Evolutionary conservation across 768 basidiomycete genomes (phyloP).

Genomic region (Pleurotus tuber-regium): DNA sequence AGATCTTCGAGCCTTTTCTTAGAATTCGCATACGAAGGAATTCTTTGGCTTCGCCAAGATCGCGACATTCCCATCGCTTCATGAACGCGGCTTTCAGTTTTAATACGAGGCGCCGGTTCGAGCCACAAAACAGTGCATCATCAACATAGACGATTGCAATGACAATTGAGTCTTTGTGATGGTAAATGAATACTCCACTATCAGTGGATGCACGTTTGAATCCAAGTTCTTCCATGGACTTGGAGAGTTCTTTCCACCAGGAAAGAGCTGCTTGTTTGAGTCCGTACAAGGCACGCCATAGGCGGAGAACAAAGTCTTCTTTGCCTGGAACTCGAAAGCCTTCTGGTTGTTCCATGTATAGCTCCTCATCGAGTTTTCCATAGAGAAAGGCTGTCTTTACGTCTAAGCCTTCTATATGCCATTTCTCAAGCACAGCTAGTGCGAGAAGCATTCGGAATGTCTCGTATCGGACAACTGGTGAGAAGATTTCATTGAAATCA

Average conservation of each 20-base stretch:
- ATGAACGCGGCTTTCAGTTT: conserved; percentile 17
- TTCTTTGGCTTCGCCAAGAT: conserved; percentile 5
- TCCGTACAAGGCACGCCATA: conserved; percentile 3
- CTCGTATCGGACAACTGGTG: conserved; percentile 29
- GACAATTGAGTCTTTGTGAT: neutral
- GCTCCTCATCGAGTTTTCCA: conserved; percentile 16
- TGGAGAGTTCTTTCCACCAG: conserved; percentile 3
- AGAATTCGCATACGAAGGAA: conserved; percentile 11
- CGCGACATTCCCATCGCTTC: conserved; percentile 21
- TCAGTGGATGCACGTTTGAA: neutral
- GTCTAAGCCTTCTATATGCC: conserved; percentile 38
- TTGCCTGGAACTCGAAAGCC: neutral
- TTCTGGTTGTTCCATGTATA: neutral
- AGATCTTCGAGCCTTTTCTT: neutral
- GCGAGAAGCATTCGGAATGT: conserved; percentile 29
- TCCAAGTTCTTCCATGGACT: conserved; percentile 8
- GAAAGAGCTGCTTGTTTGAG: conserved; percentile 5
- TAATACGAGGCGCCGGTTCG: neutral
- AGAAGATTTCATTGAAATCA: conserved; percentile 29
- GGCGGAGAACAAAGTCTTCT: neutral
- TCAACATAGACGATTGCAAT: conserved; percentile 14
- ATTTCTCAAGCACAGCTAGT: conserved; percentile 29
- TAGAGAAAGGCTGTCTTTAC: conserved; percentile 36
- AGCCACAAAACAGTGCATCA: conserved; percentile 12
- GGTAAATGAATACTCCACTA: neutral